phyloP scores from a whole-genome alignment of 352 stramenopile genomes.

The Aphanomyces astaci region DNA sequence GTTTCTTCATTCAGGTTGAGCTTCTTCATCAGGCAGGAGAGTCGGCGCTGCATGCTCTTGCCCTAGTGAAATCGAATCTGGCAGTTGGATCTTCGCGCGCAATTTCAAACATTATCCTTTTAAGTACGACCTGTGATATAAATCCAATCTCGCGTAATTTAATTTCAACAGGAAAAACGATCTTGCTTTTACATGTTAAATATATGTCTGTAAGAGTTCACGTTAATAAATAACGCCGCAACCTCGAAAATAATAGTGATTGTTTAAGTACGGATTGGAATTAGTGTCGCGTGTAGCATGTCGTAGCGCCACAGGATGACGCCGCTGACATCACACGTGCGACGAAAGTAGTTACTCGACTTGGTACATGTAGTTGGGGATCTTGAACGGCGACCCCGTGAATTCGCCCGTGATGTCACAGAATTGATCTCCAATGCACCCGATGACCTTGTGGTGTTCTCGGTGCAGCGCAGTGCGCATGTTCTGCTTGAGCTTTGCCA shows the following conservation, averaged over 20 bases:
- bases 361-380: slow-evolving; percentile 23
- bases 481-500: slow-evolving; percentile 14
- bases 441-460: slow-evolving; percentile 8
- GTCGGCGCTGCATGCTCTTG: neutral
- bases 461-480: neutral
- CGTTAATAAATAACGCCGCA: no score
- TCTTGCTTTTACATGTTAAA: no score
- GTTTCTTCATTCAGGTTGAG: neutral
- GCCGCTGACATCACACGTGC: no score
- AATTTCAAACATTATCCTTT: neutral
- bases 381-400: slow-evolving; percentile 18
- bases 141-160: no score
- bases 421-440: slow-evolving; percentile 19
- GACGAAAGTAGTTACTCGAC: neutral
- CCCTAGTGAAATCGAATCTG: neutral
- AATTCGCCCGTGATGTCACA: slow-evolving; percentile 19
- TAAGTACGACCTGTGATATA: no score
- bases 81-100: neutral
- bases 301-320: no score
- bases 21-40: neutral
- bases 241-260: no score
- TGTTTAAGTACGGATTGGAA: no score
- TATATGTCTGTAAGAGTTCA: no score
- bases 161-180: no score
- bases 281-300: no score